These are phyloP conservation scores for Leucosporidium scottii DNA, from an alignment of 768 basidiomycete genomes.

Conservation along the genomic window DNA sequence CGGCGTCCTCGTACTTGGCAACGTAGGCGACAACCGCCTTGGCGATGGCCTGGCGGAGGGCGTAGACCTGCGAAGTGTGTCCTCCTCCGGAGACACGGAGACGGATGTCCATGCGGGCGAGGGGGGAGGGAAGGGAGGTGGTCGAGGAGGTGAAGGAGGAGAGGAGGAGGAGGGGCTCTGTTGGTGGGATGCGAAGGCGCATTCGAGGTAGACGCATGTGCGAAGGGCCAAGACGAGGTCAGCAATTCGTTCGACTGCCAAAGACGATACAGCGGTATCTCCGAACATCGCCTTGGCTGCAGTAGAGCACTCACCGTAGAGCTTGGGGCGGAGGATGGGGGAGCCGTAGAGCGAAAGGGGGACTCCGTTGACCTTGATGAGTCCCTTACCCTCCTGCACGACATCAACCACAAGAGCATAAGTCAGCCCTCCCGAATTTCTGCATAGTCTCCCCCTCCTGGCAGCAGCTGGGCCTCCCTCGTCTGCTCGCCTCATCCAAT, in stretches of 20 bases:
- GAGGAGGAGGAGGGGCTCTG: conserved; percentile 71
- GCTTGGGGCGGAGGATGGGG: conserved; percentile 92
- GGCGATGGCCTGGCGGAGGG: conserved; percentile 96
- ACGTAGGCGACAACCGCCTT: conserved; percentile 98
- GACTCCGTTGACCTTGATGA: conserved; percentile 92
- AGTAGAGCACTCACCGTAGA: conserved; percentile 59
- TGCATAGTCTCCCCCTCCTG: neutral
- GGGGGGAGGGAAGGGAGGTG: conserved; percentile 66
- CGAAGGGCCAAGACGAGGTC: neutral
- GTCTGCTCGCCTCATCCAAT: neutral
- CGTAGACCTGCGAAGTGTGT: conserved; percentile 97
- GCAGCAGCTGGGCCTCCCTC: neutral
- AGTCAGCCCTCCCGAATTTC: neutral
- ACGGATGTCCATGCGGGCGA: conserved; percentile 83
- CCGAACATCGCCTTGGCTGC: neutral
- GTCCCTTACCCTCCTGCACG: conserved; percentile 61
- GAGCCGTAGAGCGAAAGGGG: conserved; percentile 94
- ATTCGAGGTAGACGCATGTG: neutral
- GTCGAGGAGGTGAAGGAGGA: conserved; percentile 32
- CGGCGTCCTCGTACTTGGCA: conserved; percentile 97
- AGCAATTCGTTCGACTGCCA: neutral
- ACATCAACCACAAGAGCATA: no score
- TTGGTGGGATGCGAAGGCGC: neutral
- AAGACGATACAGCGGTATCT: no score
- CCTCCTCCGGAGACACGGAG: conserved; percentile 98